Evolutionary conservation across 148 eudicot species (phyloP), one percentile per base, ranked within the genome.

Genomic region (Fagopyrum homotropicum): DNA sequence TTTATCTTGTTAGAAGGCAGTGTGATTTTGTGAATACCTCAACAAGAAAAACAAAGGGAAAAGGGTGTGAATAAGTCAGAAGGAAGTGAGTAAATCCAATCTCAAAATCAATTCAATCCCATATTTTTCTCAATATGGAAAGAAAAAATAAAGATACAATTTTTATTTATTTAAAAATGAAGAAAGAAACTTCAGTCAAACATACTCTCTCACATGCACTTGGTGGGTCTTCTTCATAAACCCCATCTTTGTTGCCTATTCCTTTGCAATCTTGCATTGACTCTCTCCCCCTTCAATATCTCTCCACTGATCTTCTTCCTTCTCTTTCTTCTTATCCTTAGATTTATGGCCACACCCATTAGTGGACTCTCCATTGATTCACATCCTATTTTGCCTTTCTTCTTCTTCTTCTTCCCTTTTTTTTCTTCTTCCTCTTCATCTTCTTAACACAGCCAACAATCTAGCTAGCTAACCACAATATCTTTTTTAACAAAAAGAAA

Each of bases 301-400:
- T 60, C 57, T 76, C 81, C 40, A 35, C 40, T 35, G 40, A 35
- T 73, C 72, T 59, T 70, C 19, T 35, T 83, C 48, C 77, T 72
- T 77, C 56, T 77, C 57, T 71, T 30, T 10, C 70, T 51, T 44
- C 35, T 40, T 55, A 26, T 72, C 19, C 43, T 77, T 45, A 75
- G 78, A 81, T 80, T 77, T 80, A 85, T 84, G 85, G 86, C 87
- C 81, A 52, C 57, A 52, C 57, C 57, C 57, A 52, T 6, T 71
- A 79, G 85, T 89, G 86, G 88, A 89, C 90, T 86, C 85, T 81
- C 84, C 82, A 74, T 84, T 83, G 85, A 88, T 82, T 82, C 85
- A 81, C 83, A 83, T 86, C 86, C 64, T 76, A 83, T 74, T 72
- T 26, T 11, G 35, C 54, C 16, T 17, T 72, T 72, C 48, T 44